Conservation (phyloP, 306 rosid species). For the Corylus heterophylla region DNA sequence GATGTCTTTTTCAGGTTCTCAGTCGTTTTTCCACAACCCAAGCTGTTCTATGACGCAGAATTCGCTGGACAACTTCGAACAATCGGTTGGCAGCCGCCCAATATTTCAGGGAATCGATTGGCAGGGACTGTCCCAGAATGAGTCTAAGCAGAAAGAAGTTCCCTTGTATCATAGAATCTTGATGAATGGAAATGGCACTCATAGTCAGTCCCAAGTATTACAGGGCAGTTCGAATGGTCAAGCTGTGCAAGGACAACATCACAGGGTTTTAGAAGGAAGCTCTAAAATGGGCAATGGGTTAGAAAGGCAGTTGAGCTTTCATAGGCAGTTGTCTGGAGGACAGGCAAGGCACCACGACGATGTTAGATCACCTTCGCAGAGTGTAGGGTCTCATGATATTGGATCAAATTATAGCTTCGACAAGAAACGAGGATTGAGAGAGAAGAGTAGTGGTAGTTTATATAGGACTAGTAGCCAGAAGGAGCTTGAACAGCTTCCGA, state of each 20-base stretch:
- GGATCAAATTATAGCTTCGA: conserved; percentile 80
- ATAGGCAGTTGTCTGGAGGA: conserved; percentile 79
- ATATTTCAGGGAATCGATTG: conserved; percentile 90
- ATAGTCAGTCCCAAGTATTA: conserved; percentile 64
- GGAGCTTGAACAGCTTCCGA: conserved; percentile 59
- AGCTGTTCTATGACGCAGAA: conserved; percentile 93
- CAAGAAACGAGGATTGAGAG: conserved; percentile 62
- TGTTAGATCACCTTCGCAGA: conserved; percentile 79
- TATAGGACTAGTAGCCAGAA: conserved; percentile 67
- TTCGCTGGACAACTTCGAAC: conserved; percentile 78
- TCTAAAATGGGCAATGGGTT: conserved; percentile 63
- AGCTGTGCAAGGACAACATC: conserved; percentile 58
- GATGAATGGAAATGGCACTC: conserved; percentile 60
- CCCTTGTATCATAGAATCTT: conserved; percentile 57
- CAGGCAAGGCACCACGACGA: conserved; percentile 75
- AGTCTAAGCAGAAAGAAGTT: conserved; percentile 71
- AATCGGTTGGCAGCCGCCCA: conserved; percentile 93
- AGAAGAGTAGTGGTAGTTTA: conserved; percentile 68
- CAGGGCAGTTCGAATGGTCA: conserved; percentile 68
- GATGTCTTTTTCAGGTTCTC: conserved; percentile 93
- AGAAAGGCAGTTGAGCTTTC: conserved; percentile 88
- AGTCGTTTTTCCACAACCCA: conserved; percentile 88
- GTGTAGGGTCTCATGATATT: conserved; percentile 88
- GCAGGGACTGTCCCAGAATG: conserved; percentile 83
- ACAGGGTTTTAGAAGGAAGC: conserved; percentile 74